Evolutionary conservation across 1,139 yeast species (phyloP), one percentile per base, ranked within the genome.

Genomic region (Komagataea norvegica): DNA sequence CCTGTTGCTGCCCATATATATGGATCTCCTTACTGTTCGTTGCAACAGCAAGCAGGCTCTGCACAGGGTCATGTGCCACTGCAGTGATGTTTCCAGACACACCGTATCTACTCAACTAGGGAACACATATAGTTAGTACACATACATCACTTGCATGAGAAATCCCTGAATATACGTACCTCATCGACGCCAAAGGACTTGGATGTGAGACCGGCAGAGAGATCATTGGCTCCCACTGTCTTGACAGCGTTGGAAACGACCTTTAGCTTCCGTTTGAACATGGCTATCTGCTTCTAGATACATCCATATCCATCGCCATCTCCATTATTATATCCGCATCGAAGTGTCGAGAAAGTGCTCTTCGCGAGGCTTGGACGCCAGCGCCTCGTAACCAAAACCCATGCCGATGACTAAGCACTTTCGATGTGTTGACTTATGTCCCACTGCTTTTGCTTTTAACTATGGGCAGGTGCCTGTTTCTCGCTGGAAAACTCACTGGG

Each of bases 51-150:
- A 88, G 60, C 30, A 91, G 68, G 34, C 94, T 78, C 56, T 91
- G 98, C 1, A 86, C 80, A 1, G 95, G 95, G 57, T 91, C 97
- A 59, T 70, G 85, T 0, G 94, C 94, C 30, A 79, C 61, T 0
- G 85, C 77, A 19, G 75, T 63, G 4, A 85, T 73, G 14, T 60
- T 65, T 3, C 87, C 86, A 17, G 67, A 59, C 31, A 80, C 52
- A 3, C 89, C 89, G 52, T 72, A 77, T 21, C 70, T 58, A 24
- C 68, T 69, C 34, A 72, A 52, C 60, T 70, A 31, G 16, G 19
- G 11, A n/a, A 14, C 11, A 11, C n/a, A 16, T 11, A 31, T 28
- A 8, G 31, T 18, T 24, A n/a, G 7, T 24, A n/a, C 7, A 11
- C 14, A 4, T 24, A 21, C 23, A 8, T 21, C 9, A 21, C 23